Evolutionary conservation across 83 land plant genomes (phyloP), one percentile per base, ranked within the genome.

Genomic region (Thuja plicata): DNA sequence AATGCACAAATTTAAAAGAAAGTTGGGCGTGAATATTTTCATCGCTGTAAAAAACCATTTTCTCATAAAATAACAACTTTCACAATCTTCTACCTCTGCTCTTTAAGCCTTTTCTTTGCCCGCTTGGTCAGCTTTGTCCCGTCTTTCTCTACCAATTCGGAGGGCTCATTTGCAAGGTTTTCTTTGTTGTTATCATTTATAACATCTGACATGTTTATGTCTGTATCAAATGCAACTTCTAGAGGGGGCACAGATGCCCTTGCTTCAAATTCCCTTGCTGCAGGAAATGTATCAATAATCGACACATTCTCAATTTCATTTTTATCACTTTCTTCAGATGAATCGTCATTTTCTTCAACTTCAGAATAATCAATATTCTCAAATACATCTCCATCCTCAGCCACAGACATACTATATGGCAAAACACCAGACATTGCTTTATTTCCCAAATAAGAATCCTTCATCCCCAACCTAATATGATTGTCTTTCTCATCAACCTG

Each of bases 391-490:
- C 84, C 87, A 54, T 78, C 80, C 38, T 57, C 90, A 35, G 46
- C 38, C 8, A 37, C 78, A 50, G 82, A 35, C 52, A 38, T 27
- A 8, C 52, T 41, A 70, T 84, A 87, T 74, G 89, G 85, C 45
- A 70, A 30, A 17, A 87, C 87, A 19, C 85, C 87, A 88, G 34
- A 48, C 24, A 40, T 48, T 80, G 48, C 16, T 48, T 89, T 57
- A 52, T 90, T 87, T 37, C 30, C 78, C 8, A 93, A 48, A 87
- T 96, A 96, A 16, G 95, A 94, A 87, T 90, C 90, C 89, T 97
- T 97, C 95, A 97, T 91, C 54, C 99, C 98, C 87, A 97, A 94
- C 55, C 95, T 92, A n/a, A 97, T 92, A 1, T 95, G 88, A 43
- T 93, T 88, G 32, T 89, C 94, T 84, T 92, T 94, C 60, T 88